Evolutionary conservation across 192 early-diverging fungal genomes (phyloP).

Genomic region (Neocallimastix lanati): DNA sequence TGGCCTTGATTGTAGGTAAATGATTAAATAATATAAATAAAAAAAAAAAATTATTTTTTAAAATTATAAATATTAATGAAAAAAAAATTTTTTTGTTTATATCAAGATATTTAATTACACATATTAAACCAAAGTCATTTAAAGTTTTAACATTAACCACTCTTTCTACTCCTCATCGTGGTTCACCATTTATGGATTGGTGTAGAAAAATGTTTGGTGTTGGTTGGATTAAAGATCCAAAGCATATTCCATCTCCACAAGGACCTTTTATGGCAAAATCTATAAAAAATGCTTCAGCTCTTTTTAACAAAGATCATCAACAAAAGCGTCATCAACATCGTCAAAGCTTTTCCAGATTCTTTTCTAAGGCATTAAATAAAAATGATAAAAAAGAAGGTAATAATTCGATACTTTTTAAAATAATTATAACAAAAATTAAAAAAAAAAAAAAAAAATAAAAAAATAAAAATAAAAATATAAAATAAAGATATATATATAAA

Average conservation of each 20-base stretch:
- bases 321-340: neutral
- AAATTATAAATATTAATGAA: too few species aligned
- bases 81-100: too few species aligned
- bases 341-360: constrained; percentile 1
- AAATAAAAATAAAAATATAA: too few species aligned
- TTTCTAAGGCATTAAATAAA: constrained; percentile 12
- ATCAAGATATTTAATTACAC: constrained; percentile 68
- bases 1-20: constrained; percentile 63
- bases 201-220: constrained; percentile 70
- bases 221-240: constrained; percentile 22
- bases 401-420: too few species aligned
- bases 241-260: neutral
- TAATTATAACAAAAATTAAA: too few species aligned
- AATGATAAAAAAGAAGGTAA: constrained; percentile 1
- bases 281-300: neutral
- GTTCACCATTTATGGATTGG: constrained; percentile 87
- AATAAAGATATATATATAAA: too few species aligned
- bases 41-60: too few species aligned
- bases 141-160: constrained; percentile 67
- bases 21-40: too few species aligned
- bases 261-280: neutral
- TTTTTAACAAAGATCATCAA: neutral
- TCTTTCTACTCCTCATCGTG: constrained; percentile 84
- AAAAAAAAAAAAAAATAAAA: too few species aligned
- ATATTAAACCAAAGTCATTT: constrained; percentile 52